Base-by-base conservation (phyloP, 2,329 filamentous ascomycete genomes). In the Phyllosticta paracitricarpa region DNA sequence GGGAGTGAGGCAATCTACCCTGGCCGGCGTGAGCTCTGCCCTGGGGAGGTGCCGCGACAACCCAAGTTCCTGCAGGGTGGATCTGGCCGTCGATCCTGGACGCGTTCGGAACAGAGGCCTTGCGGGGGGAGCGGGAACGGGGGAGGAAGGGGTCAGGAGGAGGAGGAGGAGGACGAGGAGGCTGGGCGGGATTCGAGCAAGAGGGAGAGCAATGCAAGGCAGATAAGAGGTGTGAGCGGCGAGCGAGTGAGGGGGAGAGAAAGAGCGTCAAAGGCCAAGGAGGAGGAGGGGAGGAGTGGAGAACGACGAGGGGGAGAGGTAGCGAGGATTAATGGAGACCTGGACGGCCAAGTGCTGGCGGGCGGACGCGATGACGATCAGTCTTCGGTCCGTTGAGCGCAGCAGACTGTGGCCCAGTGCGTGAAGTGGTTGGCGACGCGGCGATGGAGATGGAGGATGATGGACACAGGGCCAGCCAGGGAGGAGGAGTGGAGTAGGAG, bases 1-100 rank as follows among this genome's bases (percentile, higher is more conserved):
- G 61, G 61, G 61, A 40, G 54, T 51, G 40, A 53, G 66, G 33
- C 66, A 70, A 66, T 67, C 64, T 64, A 64, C 66, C 67, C 64
- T 65, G 67, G 66, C 67, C 67, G 64, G 65, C 65, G 48, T 58
- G 54, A 54, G 56, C 53, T 64, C 61, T 61, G 59, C 63, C 63
- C 63, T 40, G 61, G 56, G 57, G 61, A 59, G 53, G 54, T 53
- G 61, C 61, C 61, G 61, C 54, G 28, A 51, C 48, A 57, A 57
- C 54, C 56, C 52, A 59, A 59, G 53, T 54, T 62, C 30, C 61
- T 62, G 61, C 57, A 59, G 51, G 56, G 61, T 62, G 61, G 63
- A 61, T 61, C 60, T 61, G 60, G 55, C 33, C 55, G 55, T 56
- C 56, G 60, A 57, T 61, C 58, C 58, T 61, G 40, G 51, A 58